phyloP scores from a whole-genome alignment of 2,329 filamentous ascomycete genomes.

The Fusarium phyllophilum region DNA sequence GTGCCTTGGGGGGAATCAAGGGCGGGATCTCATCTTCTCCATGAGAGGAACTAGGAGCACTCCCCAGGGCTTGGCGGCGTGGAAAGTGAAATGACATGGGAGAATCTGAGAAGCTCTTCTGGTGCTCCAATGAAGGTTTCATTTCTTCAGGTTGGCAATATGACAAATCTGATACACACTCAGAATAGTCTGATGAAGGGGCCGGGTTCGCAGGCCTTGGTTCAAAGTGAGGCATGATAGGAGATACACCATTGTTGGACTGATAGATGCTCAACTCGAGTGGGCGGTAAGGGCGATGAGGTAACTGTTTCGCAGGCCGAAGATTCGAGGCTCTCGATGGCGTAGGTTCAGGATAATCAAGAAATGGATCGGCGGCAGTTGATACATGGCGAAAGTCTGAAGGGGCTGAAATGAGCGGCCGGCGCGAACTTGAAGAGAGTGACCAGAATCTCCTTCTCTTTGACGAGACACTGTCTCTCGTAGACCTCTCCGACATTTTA shows the following conservation, averaged over 20 bases:
- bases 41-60: conserved; percentile 35
- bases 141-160: conserved; percentile 41
- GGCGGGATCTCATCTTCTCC: conserved; percentile 46
- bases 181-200: conserved; percentile 50
- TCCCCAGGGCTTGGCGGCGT: conserved; percentile 52
- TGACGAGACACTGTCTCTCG: conserved; percentile 56
- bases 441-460: conserved; percentile 59
- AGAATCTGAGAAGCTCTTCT: conserved; percentile 59
- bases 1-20: conserved; percentile 56
- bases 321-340: conserved; percentile 38
- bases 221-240: conserved; percentile 64
- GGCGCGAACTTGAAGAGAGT: conserved; percentile 56
- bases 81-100: conserved; percentile 66
- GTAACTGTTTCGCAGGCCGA: conserved; percentile 38
- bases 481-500: conserved; percentile 40
- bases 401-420: conserved; percentile 67
- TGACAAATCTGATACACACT: conserved; percentile 46
- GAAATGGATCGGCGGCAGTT: conserved; percentile 57
- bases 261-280: conserved; percentile 67
- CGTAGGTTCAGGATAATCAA: conserved; percentile 36
- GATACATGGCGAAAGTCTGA: conserved; percentile 69
- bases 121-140: conserved; percentile 47
- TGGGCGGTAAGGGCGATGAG: conserved; percentile 58
- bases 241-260: conserved; percentile 58
- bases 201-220: conserved; percentile 48